A percentile compares a stretch with the other conserved stretches of the same genome.
Evolutionary conservation across 257 asterid genomes (phyloP).

Genomic region (Nicotiana tabacum): DNA sequence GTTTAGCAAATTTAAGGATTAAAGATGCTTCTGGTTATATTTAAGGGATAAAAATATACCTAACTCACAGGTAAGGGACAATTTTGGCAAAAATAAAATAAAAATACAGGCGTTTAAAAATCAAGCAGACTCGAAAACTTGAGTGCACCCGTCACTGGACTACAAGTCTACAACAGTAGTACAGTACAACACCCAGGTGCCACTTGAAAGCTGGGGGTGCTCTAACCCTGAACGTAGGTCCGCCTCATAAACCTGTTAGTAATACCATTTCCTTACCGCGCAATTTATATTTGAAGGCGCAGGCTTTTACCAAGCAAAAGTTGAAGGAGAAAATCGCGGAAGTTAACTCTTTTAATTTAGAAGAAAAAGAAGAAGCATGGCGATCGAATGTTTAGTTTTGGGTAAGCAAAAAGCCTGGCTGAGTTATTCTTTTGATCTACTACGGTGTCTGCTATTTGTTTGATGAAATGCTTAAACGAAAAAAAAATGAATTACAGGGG

Average conservation of each 20-base stretch:
- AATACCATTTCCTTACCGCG: background rate
- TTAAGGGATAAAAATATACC: too few species aligned
- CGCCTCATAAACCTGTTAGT: background rate
- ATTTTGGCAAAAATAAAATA: too few species aligned
- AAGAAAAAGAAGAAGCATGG: background rate
- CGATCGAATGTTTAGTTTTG: conserved; percentile 19
- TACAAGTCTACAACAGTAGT: too few species aligned
- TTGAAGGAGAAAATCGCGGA: background rate
- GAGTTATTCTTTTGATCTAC: background rate
- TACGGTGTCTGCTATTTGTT: background rate
- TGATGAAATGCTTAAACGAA: background rate
- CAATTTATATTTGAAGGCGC: background rate
- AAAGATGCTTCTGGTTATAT: too few species aligned
- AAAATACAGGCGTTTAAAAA: too few species aligned
- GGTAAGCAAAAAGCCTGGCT: background rate
- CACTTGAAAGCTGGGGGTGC: too few species aligned
- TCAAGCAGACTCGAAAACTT: too few species aligned
- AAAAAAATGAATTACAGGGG: conserved; percentile 38
- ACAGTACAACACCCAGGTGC: too few species aligned
- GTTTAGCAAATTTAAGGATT: too few species aligned
- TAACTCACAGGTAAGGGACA: too few species aligned
- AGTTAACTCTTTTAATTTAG: background rate
- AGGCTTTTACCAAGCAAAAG: background rate
- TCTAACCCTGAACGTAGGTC: background rate
- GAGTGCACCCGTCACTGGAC: too few species aligned